Evolutionary conservation across 2,329 filamentous ascomycete species (phyloP).

Genomic region (Fusarium sp.): DNA sequence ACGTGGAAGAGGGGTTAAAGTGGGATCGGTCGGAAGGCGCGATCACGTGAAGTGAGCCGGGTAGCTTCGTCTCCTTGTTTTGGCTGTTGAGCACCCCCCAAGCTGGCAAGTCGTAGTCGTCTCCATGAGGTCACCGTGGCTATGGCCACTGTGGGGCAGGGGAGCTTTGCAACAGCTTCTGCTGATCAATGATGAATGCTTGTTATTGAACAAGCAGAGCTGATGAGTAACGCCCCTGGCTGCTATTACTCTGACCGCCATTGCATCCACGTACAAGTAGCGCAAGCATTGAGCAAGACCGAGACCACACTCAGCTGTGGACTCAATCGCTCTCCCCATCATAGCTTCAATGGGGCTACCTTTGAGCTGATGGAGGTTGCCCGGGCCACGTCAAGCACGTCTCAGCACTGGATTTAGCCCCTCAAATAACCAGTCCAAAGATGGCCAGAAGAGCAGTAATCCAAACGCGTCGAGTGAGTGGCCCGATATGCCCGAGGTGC

Average conservation of each 20-base stretch:
- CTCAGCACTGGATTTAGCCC: constrained; percentile 26
- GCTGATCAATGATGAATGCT: constrained; percentile 36
- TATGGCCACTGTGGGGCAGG: constrained; percentile 38
- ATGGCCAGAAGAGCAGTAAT: constrained; percentile 10
- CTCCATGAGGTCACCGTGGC: constrained; percentile 49
- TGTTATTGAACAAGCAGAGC: constrained; percentile 10
- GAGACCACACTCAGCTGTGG: constrained; percentile 19
- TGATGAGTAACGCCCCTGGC: constrained; percentile 23
- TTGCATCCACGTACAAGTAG: constrained; percentile 19
- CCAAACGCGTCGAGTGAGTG: constrained; percentile 41
- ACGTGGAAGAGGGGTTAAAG: constrained; percentile 8
- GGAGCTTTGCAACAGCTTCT: constrained; percentile 40
- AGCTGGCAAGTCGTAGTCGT: constrained; percentile 16
- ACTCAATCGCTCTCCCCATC: constrained; percentile 36
- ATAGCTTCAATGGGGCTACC: constrained; percentile 41
- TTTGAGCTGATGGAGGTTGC: constrained; percentile 44
- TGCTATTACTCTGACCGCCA: constrained; percentile 36
- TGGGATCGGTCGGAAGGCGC: constrained; percentile 31
- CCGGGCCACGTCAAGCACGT: constrained; percentile 39
- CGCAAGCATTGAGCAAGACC: constrained; percentile 21
- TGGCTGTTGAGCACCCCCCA: constrained; percentile 11
- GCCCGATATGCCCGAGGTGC: constrained; percentile 46
- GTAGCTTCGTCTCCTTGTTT: constrained; percentile 37
- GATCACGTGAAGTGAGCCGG: constrained; percentile 51
- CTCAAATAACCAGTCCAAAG: constrained; percentile 29